Conservation (phyloP, 2,329 filamentous ascomycete genomes). For the Trichoderma sp. region DNA sequence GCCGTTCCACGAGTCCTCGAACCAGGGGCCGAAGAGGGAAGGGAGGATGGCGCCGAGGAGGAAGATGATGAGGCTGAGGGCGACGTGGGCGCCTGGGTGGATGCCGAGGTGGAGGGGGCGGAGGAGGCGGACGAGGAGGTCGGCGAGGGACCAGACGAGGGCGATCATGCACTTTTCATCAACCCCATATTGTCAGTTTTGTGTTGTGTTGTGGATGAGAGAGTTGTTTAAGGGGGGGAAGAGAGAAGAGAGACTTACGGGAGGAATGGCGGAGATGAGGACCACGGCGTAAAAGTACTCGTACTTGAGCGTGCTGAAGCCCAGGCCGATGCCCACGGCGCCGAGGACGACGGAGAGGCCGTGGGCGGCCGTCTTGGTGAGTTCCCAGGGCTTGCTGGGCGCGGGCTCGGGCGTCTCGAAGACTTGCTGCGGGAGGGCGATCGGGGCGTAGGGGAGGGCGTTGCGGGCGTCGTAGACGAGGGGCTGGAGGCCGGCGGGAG, state of each 20-base stretch:
- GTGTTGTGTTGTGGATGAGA: background rate
- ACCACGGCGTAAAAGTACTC: background rate
- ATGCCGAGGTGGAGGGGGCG: conserved; percentile 43
- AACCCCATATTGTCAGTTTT: too few species aligned
- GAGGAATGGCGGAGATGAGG: conserved; percentile 3
- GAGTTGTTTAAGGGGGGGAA: background rate
- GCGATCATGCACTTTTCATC: conserved; percentile 41
- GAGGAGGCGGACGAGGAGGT: conserved; percentile 43
- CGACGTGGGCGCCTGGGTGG: conserved; percentile 50
- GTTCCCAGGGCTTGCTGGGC: background rate
- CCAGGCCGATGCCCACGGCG: background rate
- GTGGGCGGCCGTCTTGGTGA: background rate
- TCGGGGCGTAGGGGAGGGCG: background rate
- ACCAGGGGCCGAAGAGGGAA: conserved; percentile 33
- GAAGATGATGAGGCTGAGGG: conserved; percentile 47
- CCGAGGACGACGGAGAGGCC: background rate
- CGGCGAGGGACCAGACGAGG: conserved; percentile 44
- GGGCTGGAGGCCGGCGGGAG: background rate
- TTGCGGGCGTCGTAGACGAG: background rate
- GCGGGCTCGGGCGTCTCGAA: background rate
- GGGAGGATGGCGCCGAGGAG: conserved; percentile 38
- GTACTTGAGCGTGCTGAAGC: conserved; percentile 1
- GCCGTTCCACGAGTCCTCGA: conserved; percentile 17
- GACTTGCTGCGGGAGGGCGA: background rate
- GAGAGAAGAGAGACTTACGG: conserved; percentile 1